Conservation (phyloP, 495 filamentous ascomycete species). For the Lophium mytilinum region DNA sequence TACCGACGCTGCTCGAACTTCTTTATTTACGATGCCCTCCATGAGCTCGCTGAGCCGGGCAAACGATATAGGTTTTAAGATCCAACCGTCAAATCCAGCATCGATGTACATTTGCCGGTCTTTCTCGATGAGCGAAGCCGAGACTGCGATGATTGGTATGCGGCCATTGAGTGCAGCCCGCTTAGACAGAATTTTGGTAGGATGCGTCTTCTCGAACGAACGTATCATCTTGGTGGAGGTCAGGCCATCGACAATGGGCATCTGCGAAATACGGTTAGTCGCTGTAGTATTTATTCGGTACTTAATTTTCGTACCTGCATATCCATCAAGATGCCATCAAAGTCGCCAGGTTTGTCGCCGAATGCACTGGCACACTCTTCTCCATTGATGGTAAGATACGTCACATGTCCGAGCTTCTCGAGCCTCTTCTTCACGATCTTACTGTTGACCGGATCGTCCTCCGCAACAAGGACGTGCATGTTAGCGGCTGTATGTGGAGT, state of each 20-base stretch:
- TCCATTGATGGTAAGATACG: conserved; percentile 70
- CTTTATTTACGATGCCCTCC: conserved; percentile 31
- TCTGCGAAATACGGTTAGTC: conserved; percentile 40
- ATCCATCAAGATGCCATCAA: conserved; percentile 93
- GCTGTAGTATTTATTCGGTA: too few species aligned
- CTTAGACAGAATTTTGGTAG: conserved; percentile 37
- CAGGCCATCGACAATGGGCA: conserved; percentile 89
- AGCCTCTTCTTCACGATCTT: conserved; percentile 79
- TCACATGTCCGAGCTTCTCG: conserved; percentile 68
- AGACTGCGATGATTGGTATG: conserved; percentile 83
- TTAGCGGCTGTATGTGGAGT: conserved; percentile 29
- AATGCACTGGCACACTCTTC: conserved; percentile 75
- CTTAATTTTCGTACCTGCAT: conserved; percentile 59
- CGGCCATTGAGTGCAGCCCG: conserved; percentile 44
- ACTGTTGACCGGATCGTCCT: conserved; percentile 90
- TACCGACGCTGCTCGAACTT: conserved; percentile 23
- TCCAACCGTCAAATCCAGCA: conserved; percentile 89
- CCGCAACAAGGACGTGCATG: conserved; percentile 69
- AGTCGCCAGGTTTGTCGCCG: conserved; percentile 47
- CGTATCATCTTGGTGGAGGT: conserved; percentile 79
- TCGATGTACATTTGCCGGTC: conserved; percentile 62
- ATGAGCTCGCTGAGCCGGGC: conserved; percentile 31
- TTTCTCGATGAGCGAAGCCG: conserved; percentile 71
- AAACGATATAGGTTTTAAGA: conserved; percentile 42
- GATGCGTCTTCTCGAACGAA: conserved; percentile 48